These are phyloP conservation scores for Jatropha podagrica DNA, from an alignment of 441 rosid genomes.

Conservation along the genomic window DNA sequence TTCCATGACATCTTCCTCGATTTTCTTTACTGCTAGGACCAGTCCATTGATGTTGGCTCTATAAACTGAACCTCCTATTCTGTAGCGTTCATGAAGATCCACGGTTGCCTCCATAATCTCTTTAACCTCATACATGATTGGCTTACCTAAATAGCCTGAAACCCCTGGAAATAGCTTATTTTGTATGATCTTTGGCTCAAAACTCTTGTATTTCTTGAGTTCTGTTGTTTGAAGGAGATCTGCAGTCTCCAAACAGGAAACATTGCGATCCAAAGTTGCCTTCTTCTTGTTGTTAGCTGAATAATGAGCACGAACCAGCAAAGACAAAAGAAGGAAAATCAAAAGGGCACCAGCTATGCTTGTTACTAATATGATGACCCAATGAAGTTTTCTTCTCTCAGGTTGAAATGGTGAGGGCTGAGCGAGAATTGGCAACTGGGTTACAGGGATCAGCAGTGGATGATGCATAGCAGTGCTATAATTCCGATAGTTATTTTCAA, in stretches of 20 bases:
- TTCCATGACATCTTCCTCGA: constrained; percentile 37
- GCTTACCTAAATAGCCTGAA: constrained; percentile 52
- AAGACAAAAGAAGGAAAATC: constrained; percentile 25
- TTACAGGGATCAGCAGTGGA: constrained; percentile 52
- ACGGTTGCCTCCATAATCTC: constrained; percentile 49
- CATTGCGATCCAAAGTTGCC: constrained; percentile 25
- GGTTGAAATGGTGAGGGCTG: constrained; percentile 26
- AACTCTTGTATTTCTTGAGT: constrained; percentile 21
- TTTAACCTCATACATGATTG: constrained; percentile 36
- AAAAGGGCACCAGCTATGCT: constrained; percentile 27
- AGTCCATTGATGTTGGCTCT: constrained; percentile 43
- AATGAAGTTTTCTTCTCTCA: constrained; percentile 23
- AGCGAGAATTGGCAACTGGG: constrained; percentile 44
- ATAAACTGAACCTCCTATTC: constrained; percentile 51
- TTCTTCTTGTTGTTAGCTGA: constrained; percentile 26
- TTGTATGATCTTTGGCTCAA: constrained; percentile 38
- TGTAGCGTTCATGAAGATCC: constrained; percentile 41
- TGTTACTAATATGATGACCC: constrained; percentile 19
- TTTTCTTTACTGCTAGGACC: constrained; percentile 50
- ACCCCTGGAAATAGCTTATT: constrained; percentile 48
- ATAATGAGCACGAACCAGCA: constrained; percentile 18
- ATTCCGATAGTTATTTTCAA: constrained; percentile 41
- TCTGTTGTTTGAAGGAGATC: constrained; percentile 38
- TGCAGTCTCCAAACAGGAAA: constrained; percentile 38
- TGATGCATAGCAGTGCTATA: constrained; percentile 31